Conservation (phyloP, 2,329 filamentous ascomycete species). For the Sarocladium brachiariae region DNA sequence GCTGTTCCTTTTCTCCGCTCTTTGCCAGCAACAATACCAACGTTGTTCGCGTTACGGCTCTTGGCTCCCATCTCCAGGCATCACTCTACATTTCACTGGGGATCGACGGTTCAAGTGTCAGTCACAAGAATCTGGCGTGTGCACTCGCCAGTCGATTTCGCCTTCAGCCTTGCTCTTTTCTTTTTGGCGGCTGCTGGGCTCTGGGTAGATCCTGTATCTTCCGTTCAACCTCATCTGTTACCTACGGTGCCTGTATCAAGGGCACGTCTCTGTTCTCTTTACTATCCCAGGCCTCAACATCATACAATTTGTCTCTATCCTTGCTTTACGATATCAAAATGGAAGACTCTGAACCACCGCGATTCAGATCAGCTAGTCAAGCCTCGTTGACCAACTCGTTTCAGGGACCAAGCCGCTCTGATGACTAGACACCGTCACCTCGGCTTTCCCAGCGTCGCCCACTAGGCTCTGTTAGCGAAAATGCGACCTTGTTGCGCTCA, state of each 20-base stretch:
- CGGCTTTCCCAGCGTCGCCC: constrained; percentile 27
- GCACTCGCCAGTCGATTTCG: background rate
- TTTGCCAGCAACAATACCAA: no score
- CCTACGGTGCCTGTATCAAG: background rate
- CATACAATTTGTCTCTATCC: constrained; percentile 6
- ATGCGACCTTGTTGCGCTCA: constrained; percentile 34
- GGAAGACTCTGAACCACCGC: constrained; percentile 19
- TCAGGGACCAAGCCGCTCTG: constrained; percentile 19
- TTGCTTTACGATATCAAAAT: constrained; percentile 15
- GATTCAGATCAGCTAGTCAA: constrained; percentile 32
- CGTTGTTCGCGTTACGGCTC: no score
- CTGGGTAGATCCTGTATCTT: background rate
- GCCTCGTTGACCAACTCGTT: constrained; percentile 29
- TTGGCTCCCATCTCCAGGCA: no score
- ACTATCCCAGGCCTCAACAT: background rate
- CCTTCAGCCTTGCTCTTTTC: background rate
- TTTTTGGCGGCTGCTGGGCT: background rate
- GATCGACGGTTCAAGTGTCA: no score
- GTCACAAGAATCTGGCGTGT: no score
- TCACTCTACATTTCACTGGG: no score
- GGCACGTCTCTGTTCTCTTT: background rate
- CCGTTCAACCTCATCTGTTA: background rate
- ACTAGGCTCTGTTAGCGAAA: constrained; percentile 37
- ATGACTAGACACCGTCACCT: background rate
- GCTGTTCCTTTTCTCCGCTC: no score